A percentile compares a stretch with the other conserved stretches of the same genome.
phyloP scores from a whole-genome alignment of 2,329 filamentous ascomycete species.

The Ustulina deusta region DNA sequence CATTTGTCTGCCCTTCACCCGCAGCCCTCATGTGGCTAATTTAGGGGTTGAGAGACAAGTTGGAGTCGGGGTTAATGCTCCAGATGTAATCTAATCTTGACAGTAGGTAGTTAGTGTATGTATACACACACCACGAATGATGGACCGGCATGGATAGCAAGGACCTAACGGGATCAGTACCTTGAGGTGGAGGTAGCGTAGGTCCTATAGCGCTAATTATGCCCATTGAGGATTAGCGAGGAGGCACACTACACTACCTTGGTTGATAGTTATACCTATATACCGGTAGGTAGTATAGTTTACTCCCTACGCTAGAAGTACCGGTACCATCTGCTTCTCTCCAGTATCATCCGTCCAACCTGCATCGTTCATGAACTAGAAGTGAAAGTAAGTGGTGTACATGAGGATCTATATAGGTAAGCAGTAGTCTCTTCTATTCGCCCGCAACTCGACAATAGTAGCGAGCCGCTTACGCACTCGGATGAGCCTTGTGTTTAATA shows the following conservation, averaged over 20 bases:
- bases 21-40: conserved; percentile 10
- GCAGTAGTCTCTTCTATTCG: not conserved
- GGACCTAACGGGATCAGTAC: conserved; percentile 21
- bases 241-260: not conserved
- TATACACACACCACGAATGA: conserved; percentile 18
- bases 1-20: conserved; percentile 13
- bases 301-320: too few relatives aligned
- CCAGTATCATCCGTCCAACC: conserved; percentile 22
- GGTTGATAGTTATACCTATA: not conserved
- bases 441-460: not conserved
- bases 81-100: conserved; percentile 17
- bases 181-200: not conserved
- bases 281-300: not conserved
- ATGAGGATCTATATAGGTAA: not conserved
- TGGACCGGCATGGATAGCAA: conserved; percentile 19
- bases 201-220: conserved; percentile 11
- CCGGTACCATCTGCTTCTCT: not conserved
- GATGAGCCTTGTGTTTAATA: not conserved
- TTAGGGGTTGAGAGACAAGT: conserved; percentile 20
- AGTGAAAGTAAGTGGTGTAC: not conserved
- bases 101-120: not conserved
- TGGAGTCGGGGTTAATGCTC: conserved; percentile 25
- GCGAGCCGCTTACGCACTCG: not conserved
- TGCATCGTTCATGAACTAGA: not conserved
- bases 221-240: conserved; percentile 18